Evolutionary conservation across 768 basidiomycete species (phyloP), one percentile per base, ranked within the genome.

Genomic region (Lyophyllum shimeji): DNA sequence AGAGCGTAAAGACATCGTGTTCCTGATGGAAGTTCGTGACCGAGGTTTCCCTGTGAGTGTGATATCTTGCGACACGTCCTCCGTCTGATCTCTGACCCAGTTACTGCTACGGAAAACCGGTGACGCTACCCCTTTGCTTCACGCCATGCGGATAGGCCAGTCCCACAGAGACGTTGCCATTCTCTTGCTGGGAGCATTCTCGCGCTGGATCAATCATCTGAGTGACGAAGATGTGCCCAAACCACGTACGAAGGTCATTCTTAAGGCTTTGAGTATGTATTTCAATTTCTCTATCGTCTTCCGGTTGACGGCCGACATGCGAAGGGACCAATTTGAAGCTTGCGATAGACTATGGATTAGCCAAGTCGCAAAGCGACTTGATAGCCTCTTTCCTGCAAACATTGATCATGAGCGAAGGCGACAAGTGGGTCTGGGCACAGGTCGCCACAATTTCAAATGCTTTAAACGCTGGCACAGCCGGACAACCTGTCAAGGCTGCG

Each of bases 361-460:
- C 89, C 59, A 86, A 83, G 63, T 84, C 86, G 0, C 89, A 93
- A 67, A 89, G 84, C 58, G 87, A 92, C 64, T 79, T 98, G 44
- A 89, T 92, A 48, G 90, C 95, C 3, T 94, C 92, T 0, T 98
- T 95, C 71, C 76, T 98, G 64, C 95, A 98, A 73, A 93, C 93
- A 15, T 75, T 98, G 33, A 84, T 98, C 62, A 98, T 98, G 95
- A 93, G 90, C 53, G 95, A 97, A 76, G 95, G 95, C 15, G 91
- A 95, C 62, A 81, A 84, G 58, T 97, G 93, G 91, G 82, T 98
- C n/a, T 76, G 76, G 55, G 79, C 84, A 2, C 84, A 93, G 56
- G 81, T 86, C 3, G 78, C 82, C 17, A 84, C 83, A 45, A 75
- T 95, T 52, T 80, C 85, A 0, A 80, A 87, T 42, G 87, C 92